These are phyloP conservation scores for Globisporangium rhizosaccharum DNA, from an alignment of 352 stramenopile genomes.

Conservation along the genomic window DNA sequence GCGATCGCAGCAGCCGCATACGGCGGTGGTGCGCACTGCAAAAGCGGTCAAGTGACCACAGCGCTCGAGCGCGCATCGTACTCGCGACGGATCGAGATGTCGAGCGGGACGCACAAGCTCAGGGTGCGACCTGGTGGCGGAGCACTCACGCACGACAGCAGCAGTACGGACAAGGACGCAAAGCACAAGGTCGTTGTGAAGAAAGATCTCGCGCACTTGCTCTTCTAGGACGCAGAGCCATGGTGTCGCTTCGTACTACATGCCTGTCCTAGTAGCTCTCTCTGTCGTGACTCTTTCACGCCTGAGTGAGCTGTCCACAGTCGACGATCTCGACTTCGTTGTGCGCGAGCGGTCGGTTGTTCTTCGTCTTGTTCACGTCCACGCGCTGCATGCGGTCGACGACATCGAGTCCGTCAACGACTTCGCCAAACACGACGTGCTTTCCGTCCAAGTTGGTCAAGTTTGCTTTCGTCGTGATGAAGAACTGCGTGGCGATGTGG, in stretches of 20 bases:
- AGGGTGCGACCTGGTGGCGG: slow-evolving; percentile 39
- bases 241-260: background rate
- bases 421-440: slow-evolving; percentile 96
- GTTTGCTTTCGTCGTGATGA: slow-evolving; percentile 65
- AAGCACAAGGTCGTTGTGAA: slow-evolving; percentile 65
- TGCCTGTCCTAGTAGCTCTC: background rate
- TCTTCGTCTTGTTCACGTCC: slow-evolving; percentile 39
- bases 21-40: slow-evolving; percentile 35
- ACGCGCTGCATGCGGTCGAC: slow-evolving; percentile 68
- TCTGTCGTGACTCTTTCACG: background rate
- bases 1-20: slow-evolving; percentile 29
- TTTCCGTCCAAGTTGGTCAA: slow-evolving; percentile 88
- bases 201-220: slow-evolving; percentile 52
- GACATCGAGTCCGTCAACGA: slow-evolving; percentile 76
- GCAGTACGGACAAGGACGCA: slow-evolving; percentile 18
- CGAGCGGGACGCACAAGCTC: slow-evolving; percentile 44
- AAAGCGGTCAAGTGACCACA: slow-evolving; percentile 27
- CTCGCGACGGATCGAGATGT: slow-evolving; percentile 40
- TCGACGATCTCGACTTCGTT: slow-evolving; percentile 64
- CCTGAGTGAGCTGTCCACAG: slow-evolving; percentile 44
- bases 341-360: slow-evolving; percentile 39
- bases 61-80: slow-evolving; percentile 29
- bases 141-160: slow-evolving; percentile 17
- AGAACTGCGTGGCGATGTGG: slow-evolving; percentile 38
- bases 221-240: slow-evolving; percentile 27